Base-by-base conservation (phyloP, 2,329 filamentous ascomycete genomes). In the Blastomyces parvus region DNA sequence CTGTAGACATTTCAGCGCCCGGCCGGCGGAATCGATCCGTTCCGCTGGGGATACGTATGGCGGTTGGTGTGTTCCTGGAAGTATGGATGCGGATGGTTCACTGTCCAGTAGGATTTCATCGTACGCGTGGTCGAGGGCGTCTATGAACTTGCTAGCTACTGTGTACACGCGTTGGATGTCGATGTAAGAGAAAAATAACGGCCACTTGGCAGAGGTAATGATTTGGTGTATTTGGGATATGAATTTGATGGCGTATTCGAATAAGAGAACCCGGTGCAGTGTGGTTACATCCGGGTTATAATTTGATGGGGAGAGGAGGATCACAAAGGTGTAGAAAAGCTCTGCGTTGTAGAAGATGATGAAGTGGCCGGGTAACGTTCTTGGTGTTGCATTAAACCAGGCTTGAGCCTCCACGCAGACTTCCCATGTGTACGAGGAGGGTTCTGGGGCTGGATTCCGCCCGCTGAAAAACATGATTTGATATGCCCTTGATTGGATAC, bases 401-500 rank as follows among this genome's bases (percentile, higher is more conserved):
- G 76, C 70, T 86, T 84, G 62, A 83, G 86, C 87, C 90, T 91
- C 72, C 42, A 71, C 71, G 61, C 74, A 77, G 27, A 76, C 70
- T n/a, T 68, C 70, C 73, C 76, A 79, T n/a, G 72, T 73, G 50
- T 73, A 72, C 9, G 69, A 67, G 53, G 87, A 82, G 0, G 89
- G 83, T 61, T 92, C 86, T 22, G 84, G 79, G 64, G 90, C 82
- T n/a, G 85, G 83, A 1, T 83, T 80, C 0, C 86, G 84, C 11
- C 89, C 88, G 22, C 87, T 89, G 70, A 94, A 90, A 71, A 94
- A 94, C 2, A 97, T 84, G 27, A 88, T 85, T 70, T 95, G 91
- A 70, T 97, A 97, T 85, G 91, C 96, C 59, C 83, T 83, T 0
- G 94, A 97, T 73, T 97, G 88, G 7, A 90, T 84, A 64, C 88